These are phyloP conservation scores for Corymbia citriodora DNA, from an alignment of 441 rosid genomes.

Conservation along the genomic window DNA sequence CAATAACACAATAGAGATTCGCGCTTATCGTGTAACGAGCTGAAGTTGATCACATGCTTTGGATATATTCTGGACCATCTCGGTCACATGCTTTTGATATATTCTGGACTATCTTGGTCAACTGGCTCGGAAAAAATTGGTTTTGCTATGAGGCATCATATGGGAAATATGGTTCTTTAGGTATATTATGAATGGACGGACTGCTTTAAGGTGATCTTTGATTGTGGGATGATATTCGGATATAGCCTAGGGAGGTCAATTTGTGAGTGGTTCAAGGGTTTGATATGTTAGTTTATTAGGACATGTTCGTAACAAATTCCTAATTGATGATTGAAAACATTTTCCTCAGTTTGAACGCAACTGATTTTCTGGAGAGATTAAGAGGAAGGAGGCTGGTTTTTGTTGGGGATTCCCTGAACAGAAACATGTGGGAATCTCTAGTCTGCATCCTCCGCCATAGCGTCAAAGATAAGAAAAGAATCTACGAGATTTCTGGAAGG, in stretches of 20 bases:
- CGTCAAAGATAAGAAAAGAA: conserved; percentile 41
- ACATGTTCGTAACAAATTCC: not conserved
- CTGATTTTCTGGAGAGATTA: conserved; percentile 56
- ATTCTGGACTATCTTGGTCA: not conserved
- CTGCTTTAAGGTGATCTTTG: not conserved
- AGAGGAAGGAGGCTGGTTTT: conserved; percentile 62
- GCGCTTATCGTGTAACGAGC: not conserved
- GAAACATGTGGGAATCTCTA: conserved; percentile 81
- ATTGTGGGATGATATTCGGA: not conserved
- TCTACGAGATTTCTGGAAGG: conserved; percentile 51
- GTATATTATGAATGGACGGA: not conserved
- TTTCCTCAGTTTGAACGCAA: conserved; percentile 39
- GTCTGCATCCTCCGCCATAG: conserved; percentile 55
- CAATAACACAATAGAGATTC: not conserved
- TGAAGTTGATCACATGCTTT: not conserved
- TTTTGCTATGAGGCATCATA: not conserved
- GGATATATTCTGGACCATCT: not conserved
- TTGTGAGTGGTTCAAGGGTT: not conserved
- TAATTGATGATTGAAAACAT: not conserved
- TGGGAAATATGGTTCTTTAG: not conserved
- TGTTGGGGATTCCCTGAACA: conserved; percentile 59
- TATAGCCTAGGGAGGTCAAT: not conserved
- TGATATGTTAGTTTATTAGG: not conserved
- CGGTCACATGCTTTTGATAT: not conserved
- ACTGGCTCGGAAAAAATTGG: not conserved